A percentile compares a stretch with the other conserved stretches of the same genome.
These are phyloP conservation scores for Coniochaeta hoffmannii DNA, from an alignment of 2,329 filamentous ascomycete species.

Conservation along the genomic window DNA sequence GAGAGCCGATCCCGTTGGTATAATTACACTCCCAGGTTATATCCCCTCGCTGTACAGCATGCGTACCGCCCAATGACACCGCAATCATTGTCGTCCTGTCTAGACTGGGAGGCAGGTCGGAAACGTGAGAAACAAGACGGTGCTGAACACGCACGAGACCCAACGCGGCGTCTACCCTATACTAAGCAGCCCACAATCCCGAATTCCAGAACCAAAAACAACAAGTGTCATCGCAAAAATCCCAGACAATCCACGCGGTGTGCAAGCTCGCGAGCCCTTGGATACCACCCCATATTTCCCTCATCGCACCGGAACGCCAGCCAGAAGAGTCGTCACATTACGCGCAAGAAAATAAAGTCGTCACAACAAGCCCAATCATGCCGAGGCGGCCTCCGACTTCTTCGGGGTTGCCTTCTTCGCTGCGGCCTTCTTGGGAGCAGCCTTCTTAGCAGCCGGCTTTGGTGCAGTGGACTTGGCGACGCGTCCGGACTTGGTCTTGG, in stretches of 20 bases:
- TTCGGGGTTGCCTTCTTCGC: constrained; percentile 36
- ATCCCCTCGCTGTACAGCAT: background rate
- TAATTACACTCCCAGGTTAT: constrained; percentile 14
- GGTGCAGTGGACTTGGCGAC: constrained; percentile 63
- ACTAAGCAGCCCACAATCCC: background rate
- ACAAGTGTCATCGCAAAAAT: background rate
- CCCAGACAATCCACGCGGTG: background rate
- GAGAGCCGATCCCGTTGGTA: constrained; percentile 11
- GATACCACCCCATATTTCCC: background rate
- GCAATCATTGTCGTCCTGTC: background rate
- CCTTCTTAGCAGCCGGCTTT: constrained; percentile 39
- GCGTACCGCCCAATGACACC: background rate
- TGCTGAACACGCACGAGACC: background rate
- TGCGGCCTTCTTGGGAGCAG: constrained; percentile 38
- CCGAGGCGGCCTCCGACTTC: constrained; percentile 23
- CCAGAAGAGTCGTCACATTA: constrained; percentile 12
- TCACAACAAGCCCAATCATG: constrained; percentile 14
- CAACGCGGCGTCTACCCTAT: background rate
- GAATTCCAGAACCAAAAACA: background rate
- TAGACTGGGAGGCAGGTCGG: background rate
- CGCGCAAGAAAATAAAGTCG: constrained; percentile 23
- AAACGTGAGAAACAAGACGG: background rate
- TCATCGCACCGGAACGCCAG: background rate
- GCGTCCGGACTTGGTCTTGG: constrained; percentile 81
- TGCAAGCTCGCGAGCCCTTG: background rate